Evolutionary conservation across 257 asterid genomes (phyloP).

Genomic region (Marsdenia floribunda): DNA sequence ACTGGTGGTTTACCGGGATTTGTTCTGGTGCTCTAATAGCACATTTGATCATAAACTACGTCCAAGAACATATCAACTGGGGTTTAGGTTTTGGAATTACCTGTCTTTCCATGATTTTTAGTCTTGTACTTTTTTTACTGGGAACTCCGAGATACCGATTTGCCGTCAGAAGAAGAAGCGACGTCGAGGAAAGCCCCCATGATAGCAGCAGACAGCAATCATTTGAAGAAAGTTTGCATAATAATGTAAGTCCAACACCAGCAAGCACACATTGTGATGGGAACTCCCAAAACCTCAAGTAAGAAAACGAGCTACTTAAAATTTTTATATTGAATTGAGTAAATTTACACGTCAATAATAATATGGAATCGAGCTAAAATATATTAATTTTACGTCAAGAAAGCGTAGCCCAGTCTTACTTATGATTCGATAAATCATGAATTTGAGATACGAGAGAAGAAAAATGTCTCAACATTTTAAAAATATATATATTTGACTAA

Average conservation of each 20-base stretch:
- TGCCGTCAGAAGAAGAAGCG: background rate
- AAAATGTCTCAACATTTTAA: too few relatives aligned
- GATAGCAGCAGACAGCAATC: constrained; percentile 4
- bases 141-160: constrained; percentile 30
- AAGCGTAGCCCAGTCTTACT: too few relatives aligned
- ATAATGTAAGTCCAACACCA: too few relatives aligned
- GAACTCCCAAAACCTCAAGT: background rate
- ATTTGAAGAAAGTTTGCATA: too few relatives aligned
- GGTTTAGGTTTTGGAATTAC: constrained; percentile 37
- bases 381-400: too few relatives aligned
- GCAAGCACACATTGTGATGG: background rate
- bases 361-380: too few relatives aligned
- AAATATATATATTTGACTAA: too few relatives aligned
- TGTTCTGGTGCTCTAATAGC: constrained; percentile 16
- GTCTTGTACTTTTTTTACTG: constrained; percentile 23
- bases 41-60: constrained; percentile 22
- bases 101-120: constrained; percentile 28
- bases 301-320: background rate
- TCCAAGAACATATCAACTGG: constrained; percentile 38
- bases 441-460: too few relatives aligned
- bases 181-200: background rate
- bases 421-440: too few relatives aligned
- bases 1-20: constrained; percentile 39
- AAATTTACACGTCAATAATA: too few relatives aligned
- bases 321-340: too few relatives aligned